Conservation (phyloP, 805 yeast species). For the Zygoascus ofunaensis region DNA sequence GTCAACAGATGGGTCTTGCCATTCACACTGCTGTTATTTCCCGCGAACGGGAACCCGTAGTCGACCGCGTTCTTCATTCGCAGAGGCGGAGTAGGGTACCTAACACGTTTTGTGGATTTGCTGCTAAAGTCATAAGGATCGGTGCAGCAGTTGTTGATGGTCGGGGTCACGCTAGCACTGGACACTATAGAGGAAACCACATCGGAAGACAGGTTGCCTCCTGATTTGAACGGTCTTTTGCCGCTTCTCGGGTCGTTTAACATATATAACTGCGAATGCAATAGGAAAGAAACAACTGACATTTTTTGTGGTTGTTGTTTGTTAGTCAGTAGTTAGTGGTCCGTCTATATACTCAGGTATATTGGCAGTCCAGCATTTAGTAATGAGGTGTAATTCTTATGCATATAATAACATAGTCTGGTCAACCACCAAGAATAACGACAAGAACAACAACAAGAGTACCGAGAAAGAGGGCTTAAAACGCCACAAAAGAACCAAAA, state of each 20-base stretch:
- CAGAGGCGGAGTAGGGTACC: conserved; percentile 3
- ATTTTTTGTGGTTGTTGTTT: not conserved
- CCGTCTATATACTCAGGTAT: not conserved
- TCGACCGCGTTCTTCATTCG: not conserved
- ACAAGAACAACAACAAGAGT: too few species aligned
- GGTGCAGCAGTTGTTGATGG: not conserved
- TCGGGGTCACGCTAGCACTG: not conserved
- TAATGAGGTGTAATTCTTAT: not conserved
- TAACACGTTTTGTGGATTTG: conserved; percentile 1
- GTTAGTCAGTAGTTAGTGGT: not conserved
- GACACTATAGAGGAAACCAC: not conserved
- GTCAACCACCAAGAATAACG: too few species aligned
- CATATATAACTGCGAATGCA: not conserved
- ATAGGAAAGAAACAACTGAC: not conserved
- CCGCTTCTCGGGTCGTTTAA: not conserved
- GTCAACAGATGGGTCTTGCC: too few species aligned
- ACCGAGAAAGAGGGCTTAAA: too few species aligned
- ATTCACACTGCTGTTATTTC: too few species aligned
- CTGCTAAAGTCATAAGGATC: not conserved
- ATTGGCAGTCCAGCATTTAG: not conserved
- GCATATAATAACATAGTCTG: too few species aligned
- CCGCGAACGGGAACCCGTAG: too few species aligned
- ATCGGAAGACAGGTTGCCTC: not conserved
- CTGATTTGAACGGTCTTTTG: not conserved
- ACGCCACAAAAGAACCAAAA: too few species aligned